Conservation (phyloP, 169 alveolate genomes). For the Eimeria nieschulzi region DNA sequence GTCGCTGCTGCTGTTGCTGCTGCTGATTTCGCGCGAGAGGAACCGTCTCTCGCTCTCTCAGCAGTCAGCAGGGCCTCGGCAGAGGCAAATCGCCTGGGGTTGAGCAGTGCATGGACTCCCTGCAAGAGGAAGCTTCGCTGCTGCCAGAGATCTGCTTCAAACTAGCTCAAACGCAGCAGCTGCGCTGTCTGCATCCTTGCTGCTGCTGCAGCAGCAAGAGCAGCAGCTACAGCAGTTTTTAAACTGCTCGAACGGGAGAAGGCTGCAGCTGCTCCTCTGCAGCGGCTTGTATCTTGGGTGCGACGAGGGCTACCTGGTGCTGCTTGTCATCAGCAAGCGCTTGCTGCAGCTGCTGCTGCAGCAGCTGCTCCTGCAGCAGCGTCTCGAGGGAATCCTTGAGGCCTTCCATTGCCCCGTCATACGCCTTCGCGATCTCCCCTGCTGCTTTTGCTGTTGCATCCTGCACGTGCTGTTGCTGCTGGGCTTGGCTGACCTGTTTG, state of each 20-base stretch:
- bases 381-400: conserved; percentile 28
- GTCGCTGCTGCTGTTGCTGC: too few relatives aligned
- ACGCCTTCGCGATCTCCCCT: conserved; percentile 59
- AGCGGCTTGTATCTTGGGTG: conserved; percentile 42
- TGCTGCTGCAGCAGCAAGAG: background rate
- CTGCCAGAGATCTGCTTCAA: too few relatives aligned
- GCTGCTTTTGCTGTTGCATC: conserved; percentile 38
- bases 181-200: background rate
- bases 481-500: conserved; percentile 13
- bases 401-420: conserved; percentile 53
- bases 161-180: too few relatives aligned
- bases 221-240: background rate
- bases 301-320: conserved; percentile 11
- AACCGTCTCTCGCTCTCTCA: too few relatives aligned
- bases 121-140: too few relatives aligned
- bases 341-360: background rate
- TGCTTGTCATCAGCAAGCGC: background rate
- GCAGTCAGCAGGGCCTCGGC: too few relatives aligned
- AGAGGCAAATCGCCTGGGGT: too few relatives aligned
- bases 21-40: background rate
- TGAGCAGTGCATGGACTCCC: too few relatives aligned
- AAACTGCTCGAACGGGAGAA: background rate
- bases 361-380: conserved; percentile 42
- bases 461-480: background rate
- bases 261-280: conserved; percentile 46